A percentile compares a stretch with the other conserved stretches of the same genome.
phyloP scores from a whole-genome alignment of 306 rosid species.

The Castanospermum australe region DNA sequence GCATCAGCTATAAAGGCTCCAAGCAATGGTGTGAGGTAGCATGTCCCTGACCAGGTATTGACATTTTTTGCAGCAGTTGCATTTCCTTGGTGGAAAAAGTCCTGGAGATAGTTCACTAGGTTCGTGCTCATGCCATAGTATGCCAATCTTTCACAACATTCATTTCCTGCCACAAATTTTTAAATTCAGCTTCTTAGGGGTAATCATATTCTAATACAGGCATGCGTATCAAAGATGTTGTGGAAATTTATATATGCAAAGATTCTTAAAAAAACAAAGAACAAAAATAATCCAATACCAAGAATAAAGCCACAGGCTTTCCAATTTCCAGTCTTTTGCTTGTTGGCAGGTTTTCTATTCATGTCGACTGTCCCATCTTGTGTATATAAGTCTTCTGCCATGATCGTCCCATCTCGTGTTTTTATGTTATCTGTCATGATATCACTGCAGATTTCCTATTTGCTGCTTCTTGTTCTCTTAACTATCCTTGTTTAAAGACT shows the following conservation, averaged over 20 bases:
- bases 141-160: conserved; percentile 86
- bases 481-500: background rate
- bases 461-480: background rate
- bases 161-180: conserved; percentile 52
- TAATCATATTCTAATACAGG: background rate
- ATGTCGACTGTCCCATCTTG: conserved; percentile 67
- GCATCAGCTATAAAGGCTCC: conserved; percentile 92
- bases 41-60: conserved; percentile 75
- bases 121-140: conserved; percentile 87
- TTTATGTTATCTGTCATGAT: conserved; percentile 40
- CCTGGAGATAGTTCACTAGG: conserved; percentile 75
- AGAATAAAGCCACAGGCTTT: conserved; percentile 73
- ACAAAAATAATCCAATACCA: conserved; percentile 37
- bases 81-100: conserved; percentile 55
- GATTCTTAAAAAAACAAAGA: background rate
- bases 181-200: background rate
- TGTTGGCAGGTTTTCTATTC: conserved; percentile 57
- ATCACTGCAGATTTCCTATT: background rate
- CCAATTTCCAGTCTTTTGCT: conserved; percentile 72
- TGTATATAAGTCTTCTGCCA: conserved; percentile 48
- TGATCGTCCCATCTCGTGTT: conserved; percentile 45
- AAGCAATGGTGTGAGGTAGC: conserved; percentile 76
- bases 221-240: background rate
- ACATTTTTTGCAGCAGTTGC: conserved; percentile 61
- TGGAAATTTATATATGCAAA: background rate